Evolutionary conservation across 1,284 basidiomycete species (phyloP).

Genomic region (Neonothopanus nambi): DNA sequence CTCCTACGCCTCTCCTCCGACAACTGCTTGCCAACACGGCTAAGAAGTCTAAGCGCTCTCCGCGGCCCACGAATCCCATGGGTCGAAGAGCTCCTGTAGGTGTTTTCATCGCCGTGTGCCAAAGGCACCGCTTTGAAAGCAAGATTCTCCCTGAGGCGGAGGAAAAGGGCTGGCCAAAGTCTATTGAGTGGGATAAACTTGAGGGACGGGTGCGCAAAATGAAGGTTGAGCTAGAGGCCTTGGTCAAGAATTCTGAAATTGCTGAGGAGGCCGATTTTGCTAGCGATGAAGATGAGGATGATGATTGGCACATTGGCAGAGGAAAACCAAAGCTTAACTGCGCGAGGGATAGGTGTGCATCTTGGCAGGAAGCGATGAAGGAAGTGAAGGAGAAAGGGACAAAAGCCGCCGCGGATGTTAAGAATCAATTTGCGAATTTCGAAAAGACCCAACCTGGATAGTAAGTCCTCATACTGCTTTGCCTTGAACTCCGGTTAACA

Average conservation of each 20-base stretch:
- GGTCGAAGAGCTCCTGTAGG: conserved; percentile 66
- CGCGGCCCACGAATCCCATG: conserved; percentile 66
- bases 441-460: conserved; percentile 81
- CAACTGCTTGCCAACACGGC: conserved; percentile 52
- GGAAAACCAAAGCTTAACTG: conserved; percentile 35
- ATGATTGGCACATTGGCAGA: conserved; percentile 19
- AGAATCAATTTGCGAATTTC: conserved; percentile 73
- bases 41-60: conserved; percentile 54
- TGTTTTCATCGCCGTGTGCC: conserved; percentile 66
- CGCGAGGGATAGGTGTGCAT: conserved; percentile 45
- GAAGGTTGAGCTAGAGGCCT: conserved; percentile 41
- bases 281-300: conserved; percentile 31
- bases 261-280: conserved; percentile 27
- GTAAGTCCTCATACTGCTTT: conserved; percentile 45
- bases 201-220: conserved; percentile 52
- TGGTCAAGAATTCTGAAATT: conserved; percentile 49
- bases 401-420: conserved; percentile 62
- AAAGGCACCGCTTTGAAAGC: conserved; percentile 74
- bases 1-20: conserved; percentile 60
- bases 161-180: conserved; percentile 70
- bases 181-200: conserved; percentile 62
- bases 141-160: conserved; percentile 69
- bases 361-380: conserved; percentile 66
- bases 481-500: not conserved
- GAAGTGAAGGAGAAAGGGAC: conserved; percentile 64